Percentiles rank a stretch among this genome's conserved stretches.
phyloP scores from a whole-genome alignment of 2,329 filamentous ascomycete genomes.

The Fusarium illudens region DNA sequence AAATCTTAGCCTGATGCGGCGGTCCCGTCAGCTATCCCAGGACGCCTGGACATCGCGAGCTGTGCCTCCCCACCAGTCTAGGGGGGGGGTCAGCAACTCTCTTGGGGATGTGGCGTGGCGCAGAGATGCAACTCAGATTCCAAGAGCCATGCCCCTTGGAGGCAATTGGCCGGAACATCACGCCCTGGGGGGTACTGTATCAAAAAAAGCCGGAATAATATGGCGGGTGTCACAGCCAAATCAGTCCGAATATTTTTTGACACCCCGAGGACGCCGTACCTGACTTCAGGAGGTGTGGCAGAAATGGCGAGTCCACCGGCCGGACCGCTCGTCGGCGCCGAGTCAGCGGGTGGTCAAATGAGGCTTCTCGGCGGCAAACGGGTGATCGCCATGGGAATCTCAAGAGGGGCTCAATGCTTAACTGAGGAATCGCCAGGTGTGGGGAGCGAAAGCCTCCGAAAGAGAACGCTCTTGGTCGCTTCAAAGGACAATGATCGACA shows the following conservation, averaged over 20 bases:
- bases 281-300: neutral
- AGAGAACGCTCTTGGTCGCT: neutral
- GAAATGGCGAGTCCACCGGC: neutral
- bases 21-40: neutral
- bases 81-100: slow-evolving; percentile 5
- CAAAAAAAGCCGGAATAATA: too few relatives aligned
- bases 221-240: too few relatives aligned
- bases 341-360: slow-evolving; percentile 1
- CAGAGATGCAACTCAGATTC: slow-evolving; percentile 2
- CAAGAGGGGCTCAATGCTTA: slow-evolving; percentile 5
- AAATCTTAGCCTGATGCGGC: slow-evolving; percentile 2
- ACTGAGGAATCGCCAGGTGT: neutral
- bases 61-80: neutral
- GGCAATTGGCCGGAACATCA: neutral
- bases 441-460: neutral
- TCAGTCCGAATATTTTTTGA: too few relatives aligned
- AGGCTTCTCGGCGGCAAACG: neutral
- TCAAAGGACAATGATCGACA: slow-evolving; percentile 23
- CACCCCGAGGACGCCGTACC: too few relatives aligned
- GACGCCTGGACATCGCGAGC: neutral
- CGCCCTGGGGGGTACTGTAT: too few relatives aligned
- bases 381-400: slow-evolving; percentile 25
- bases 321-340: neutral
- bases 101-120: neutral
- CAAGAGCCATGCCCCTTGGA: neutral